Percentiles rank a stretch among this genome's conserved stretches.
phyloP scores from a whole-genome alignment of 805 yeast genomes.

The Candida caryicola region DNA sequence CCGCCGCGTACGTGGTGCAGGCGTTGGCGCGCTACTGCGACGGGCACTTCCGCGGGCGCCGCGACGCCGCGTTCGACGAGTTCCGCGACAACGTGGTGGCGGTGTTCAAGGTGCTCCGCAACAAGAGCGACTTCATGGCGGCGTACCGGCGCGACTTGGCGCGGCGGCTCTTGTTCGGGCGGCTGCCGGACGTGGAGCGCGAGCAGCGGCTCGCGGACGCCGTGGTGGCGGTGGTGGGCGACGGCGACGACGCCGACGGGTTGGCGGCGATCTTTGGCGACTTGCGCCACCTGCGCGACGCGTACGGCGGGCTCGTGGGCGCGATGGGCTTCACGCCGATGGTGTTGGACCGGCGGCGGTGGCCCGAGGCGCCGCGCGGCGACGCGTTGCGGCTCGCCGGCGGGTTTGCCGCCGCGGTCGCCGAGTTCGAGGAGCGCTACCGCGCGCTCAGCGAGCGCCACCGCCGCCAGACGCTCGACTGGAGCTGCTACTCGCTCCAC shows the following conservation, averaged over 20 bases:
- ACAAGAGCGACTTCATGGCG: slow-evolving; percentile 31
- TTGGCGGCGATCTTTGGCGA: slow-evolving; percentile 36
- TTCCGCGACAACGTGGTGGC: slow-evolving; percentile 19
- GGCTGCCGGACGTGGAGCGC: slow-evolving; percentile 13
- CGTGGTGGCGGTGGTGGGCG: slow-evolving; percentile 29
- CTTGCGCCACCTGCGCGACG: slow-evolving; percentile 18
- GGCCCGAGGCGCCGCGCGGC: slow-evolving; percentile 39
- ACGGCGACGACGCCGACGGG: slow-evolving; percentile 26
- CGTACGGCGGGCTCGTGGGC: slow-evolving; percentile 9
- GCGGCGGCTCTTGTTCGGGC: slow-evolving; percentile 30
- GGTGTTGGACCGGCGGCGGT: slow-evolving; percentile 32
- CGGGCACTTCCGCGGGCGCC: slow-evolving; percentile 19
- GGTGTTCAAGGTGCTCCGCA: slow-evolving; percentile 32
- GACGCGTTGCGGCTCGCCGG: slow-evolving; percentile 25
- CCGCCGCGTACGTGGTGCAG: slow-evolving; percentile 15
- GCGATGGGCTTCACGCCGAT: slow-evolving; percentile 28
- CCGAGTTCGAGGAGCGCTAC: slow-evolving; percentile 21
- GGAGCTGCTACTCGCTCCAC: slow-evolving; percentile 43
- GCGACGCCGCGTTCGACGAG: slow-evolving; percentile 13
- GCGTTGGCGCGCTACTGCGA: slow-evolving; percentile 35
- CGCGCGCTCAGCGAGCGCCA: slow-evolving; percentile 17
- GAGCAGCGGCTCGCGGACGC: slow-evolving; percentile 21
- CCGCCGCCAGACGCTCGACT: slow-evolving; percentile 32
- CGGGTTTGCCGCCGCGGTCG: slow-evolving; percentile 15
- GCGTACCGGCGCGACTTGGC: slow-evolving; percentile 37